These are phyloP conservation scores for Spergularia marina DNA, from an alignment of 148 eudicot species.

Conservation along the genomic window DNA sequence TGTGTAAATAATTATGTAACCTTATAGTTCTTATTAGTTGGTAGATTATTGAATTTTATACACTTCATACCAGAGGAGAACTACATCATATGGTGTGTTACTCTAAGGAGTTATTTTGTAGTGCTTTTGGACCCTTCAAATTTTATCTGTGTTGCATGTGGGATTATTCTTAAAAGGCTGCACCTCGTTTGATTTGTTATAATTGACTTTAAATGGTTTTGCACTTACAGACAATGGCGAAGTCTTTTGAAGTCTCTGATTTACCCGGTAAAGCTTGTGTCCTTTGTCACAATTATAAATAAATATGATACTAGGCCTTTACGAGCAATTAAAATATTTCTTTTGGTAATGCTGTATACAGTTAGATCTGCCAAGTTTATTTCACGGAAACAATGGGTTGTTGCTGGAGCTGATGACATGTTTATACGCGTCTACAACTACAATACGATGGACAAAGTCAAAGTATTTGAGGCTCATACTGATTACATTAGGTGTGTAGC, in stretches of 20 bases:
- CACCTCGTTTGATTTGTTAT: neutral
- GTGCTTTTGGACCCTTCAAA: neutral
- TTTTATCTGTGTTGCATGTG: neutral
- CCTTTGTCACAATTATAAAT: neutral
- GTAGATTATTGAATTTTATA: neutral
- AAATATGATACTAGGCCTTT: neutral
- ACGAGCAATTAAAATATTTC: neutral
- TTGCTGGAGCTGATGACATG: constrained; percentile 98
- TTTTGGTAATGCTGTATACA: constrained; percentile 30
- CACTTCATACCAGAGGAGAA: neutral
- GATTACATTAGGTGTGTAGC: constrained; percentile 94
- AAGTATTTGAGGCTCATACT: constrained; percentile 90
- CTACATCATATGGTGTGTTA: too few relatives aligned
- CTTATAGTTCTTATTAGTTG: neutral
- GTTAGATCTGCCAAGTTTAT: constrained; percentile 88
- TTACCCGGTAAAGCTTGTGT: constrained; percentile 36
- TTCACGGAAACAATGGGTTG: constrained; percentile 91
- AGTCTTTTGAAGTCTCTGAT: constrained; percentile 59
- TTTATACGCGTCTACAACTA: constrained; percentile 81
- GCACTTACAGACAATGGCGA: constrained; percentile 47
- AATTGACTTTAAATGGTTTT: constrained; percentile 11
- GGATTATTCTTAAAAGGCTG: neutral
- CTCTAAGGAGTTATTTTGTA: neutral
- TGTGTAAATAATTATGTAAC: neutral
- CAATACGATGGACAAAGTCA: constrained; percentile 84